A percentile compares a stretch with the other conserved stretches of the same genome.
These are phyloP conservation scores for Kwoniella botswanensis DNA, from an alignment of 768 basidiomycete species.

Conservation along the genomic window DNA sequence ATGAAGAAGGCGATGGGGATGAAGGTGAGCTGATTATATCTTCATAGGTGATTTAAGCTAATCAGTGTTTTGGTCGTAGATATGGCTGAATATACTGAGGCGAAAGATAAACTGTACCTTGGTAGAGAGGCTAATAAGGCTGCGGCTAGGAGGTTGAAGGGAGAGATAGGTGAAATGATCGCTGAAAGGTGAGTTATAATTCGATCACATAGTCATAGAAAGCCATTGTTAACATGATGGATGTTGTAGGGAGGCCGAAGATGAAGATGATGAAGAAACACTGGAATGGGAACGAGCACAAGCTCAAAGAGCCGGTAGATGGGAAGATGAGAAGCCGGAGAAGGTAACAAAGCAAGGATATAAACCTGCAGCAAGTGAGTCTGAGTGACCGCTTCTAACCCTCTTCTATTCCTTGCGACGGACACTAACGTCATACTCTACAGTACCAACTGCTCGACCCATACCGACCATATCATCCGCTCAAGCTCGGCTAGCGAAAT, in stretches of 20 bases:
- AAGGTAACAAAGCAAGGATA: constrained; percentile 50
- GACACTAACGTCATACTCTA: neutral
- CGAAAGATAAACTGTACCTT: constrained; percentile 56
- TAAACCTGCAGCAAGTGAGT: constrained; percentile 58
- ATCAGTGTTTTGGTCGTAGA: constrained; percentile 26
- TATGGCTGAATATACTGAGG: constrained; percentile 57
- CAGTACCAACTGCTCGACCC: constrained; percentile 58
- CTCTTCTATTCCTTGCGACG: neutral
- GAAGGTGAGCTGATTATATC: constrained; percentile 39
- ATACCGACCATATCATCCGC: constrained; percentile 57
- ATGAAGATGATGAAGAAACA: constrained; percentile 58
- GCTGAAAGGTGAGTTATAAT: constrained; percentile 54
- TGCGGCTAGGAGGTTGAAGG: constrained; percentile 54
- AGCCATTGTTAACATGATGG: neutral
- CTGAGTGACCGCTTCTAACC: too few relatives aligned
- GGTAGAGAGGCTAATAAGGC: constrained; percentile 58
- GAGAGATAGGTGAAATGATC: constrained; percentile 60
- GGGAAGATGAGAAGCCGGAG: constrained; percentile 33
- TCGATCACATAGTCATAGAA: neutral
- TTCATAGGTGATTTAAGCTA: neutral
- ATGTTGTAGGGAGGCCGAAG: constrained; percentile 53
- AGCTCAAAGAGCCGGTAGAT: constrained; percentile 54
- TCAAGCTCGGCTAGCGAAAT: constrained; percentile 55
- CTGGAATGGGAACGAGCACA: constrained; percentile 60
- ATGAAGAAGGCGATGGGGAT: constrained; percentile 59